Percentiles rank a stretch among this genome's conserved stretches.
Conservation (phyloP, 805 yeast species). For the Millerozyma acaciae region DNA sequence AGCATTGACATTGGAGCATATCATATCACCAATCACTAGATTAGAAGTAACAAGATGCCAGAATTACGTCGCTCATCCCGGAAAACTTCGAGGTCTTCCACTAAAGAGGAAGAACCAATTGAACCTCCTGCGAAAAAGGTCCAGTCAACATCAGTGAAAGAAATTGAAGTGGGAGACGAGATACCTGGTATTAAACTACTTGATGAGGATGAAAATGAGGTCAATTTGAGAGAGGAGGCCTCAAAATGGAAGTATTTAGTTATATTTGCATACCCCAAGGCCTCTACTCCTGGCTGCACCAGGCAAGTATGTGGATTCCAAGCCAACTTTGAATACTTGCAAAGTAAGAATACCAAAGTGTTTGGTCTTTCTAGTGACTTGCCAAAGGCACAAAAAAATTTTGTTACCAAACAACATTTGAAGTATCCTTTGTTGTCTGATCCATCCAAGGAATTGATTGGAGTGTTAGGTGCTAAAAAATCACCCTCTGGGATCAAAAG, state of each 20-base stretch:
- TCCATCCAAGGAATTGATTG: conserved; percentile 65
- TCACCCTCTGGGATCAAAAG: conserved; percentile 71
- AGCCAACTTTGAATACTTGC: conserved; percentile 53
- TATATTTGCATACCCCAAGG: conserved; percentile 76
- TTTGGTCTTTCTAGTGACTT: conserved; percentile 82
- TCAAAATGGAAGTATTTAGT: conserved; percentile 31
- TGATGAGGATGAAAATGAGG: conserved; percentile 67
- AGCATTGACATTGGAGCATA: too few relatives aligned
- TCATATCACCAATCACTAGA: too few relatives aligned
- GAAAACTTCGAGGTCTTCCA: conserved; percentile 15
- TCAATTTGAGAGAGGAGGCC: conserved; percentile 28
- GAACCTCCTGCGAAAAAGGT: conserved; percentile 18
- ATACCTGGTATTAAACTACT: conserved; percentile 61
- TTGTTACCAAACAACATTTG: conserved; percentile 67
- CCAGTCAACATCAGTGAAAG: conserved; percentile 11
- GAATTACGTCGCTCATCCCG: conserved; percentile 39
- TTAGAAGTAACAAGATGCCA: too few relatives aligned
- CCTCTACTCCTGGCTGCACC: conserved; percentile 95
- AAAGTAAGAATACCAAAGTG: conserved; percentile 50
- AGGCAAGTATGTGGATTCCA: conserved; percentile 90
- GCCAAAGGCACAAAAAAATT: conserved; percentile 72
- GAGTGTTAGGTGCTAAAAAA: conserved; percentile 79
- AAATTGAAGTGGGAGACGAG: conserved; percentile 52
- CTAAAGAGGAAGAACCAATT: conserved; percentile 9
- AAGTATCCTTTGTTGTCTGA: conserved; percentile 76